phyloP scores from a whole-genome alignment of 768 basidiomycete genomes.

The Agrocybe praecox region DNA sequence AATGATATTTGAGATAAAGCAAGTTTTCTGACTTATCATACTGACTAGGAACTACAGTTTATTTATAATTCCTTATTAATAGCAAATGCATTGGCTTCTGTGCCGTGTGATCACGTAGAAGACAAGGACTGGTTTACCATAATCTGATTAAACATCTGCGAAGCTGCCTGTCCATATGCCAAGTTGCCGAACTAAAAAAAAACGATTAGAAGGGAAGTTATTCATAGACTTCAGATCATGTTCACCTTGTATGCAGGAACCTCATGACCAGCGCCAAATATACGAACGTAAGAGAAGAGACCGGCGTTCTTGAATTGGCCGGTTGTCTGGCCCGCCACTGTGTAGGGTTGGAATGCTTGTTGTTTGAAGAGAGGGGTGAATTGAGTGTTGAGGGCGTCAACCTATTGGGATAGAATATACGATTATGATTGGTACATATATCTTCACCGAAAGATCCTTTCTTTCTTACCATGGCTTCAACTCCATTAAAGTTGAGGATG shows the following conservation, averaged over 20 bases:
- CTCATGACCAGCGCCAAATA: slow-evolving; percentile 50
- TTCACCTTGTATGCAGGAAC: slow-evolving; percentile 48
- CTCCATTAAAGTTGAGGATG: slow-evolving; percentile 56
- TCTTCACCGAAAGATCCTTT: not conserved
- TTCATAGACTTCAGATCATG: too few species aligned
- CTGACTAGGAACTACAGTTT: too few species aligned
- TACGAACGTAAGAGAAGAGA: slow-evolving; percentile 54
- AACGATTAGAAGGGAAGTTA: not conserved
- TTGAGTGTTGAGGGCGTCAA: slow-evolving; percentile 47
- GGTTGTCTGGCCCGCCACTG: slow-evolving; percentile 48
- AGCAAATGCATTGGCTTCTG: too few species aligned
- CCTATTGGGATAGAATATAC: slow-evolving; percentile 32
- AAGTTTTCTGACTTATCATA: not conserved
- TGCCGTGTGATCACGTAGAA: slow-evolving; percentile 4
- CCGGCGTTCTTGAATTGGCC: slow-evolving; percentile 64
- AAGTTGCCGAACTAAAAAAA: slow-evolving; percentile 32
- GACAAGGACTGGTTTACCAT: slow-evolving; percentile 30
- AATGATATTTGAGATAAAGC: too few species aligned
- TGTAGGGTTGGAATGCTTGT: slow-evolving; percentile 49
- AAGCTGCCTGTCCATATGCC: slow-evolving; percentile 41
- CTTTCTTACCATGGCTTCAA: slow-evolving; percentile 54
- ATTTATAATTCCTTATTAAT: too few species aligned
- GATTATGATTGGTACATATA: not conserved
- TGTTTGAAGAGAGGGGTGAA: slow-evolving; percentile 42
- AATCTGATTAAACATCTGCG: slow-evolving; percentile 46